Base-by-base conservation (phyloP, 2,329 filamentous ascomycete genomes). In the Trichoderma breve region DNA sequence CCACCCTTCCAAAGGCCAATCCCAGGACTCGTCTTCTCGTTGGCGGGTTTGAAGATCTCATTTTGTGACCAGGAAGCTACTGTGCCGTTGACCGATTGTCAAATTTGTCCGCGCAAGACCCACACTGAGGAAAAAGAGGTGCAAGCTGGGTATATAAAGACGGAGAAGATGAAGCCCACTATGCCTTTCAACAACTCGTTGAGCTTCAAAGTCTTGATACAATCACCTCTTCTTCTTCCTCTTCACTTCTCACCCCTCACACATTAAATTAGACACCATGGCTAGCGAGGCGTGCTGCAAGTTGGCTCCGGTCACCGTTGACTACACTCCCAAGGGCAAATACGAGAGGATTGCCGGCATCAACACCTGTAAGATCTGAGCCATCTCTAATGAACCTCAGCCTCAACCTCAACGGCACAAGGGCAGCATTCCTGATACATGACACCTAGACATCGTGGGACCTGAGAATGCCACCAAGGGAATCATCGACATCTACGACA, bases 401-500 rank as follows among this genome's bases (percentile, higher is more conserved):
- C 15, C 36, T 39, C 36, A 61, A 47, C 12, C 34, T n/a, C 21
- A 6, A 21, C 36, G 28, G 57, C 26, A 58, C 8, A 32, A 60
- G 51, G 51, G 3, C 28, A 32, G 55, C 11, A 34, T 18, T 65
- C 3, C 30, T 69, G 60, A 67, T 32, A 58, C 55, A 43, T 24
- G 6, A 39, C 9, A 26, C 15, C 58, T 76, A 78, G 84, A 85
- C 68, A 76, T 83, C 5, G 76, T 78, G 3, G 79, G 81, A 43
- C 78, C 83, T 36, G 76, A 77, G 11, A 75, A 77, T 39, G 76
- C 82, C 14, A 78, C 77, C 36, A 78, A 75, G 55, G 84, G 81
- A 58, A 79, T 86, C 11, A 77, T 87, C 21, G 78, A 82, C 72
- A 78, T 87, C 71, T 86, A 84, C 77, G 86, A 87, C 76, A 79